Evolutionary conservation across 1,284 basidiomycete genomes (phyloP).

Genomic region (Pseudozyma pruni): DNA sequence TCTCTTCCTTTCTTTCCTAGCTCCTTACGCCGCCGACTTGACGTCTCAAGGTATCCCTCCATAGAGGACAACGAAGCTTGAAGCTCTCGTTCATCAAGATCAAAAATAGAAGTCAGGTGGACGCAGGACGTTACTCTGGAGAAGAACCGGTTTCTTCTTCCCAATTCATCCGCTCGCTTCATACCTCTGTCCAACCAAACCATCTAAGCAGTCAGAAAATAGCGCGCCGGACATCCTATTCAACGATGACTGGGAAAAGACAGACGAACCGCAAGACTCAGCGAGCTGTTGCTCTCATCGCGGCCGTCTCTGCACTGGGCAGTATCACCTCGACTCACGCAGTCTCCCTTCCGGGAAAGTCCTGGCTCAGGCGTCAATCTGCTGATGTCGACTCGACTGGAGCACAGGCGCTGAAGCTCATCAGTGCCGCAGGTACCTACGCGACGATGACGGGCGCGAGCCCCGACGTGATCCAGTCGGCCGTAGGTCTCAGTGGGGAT

Average conservation of each 20-base stretch:
- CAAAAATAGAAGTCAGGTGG: too few species aligned
- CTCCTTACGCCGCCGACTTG: conserved; percentile 9
- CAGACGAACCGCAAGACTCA: conserved; percentile 3
- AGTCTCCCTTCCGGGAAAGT: conserved; percentile 1
- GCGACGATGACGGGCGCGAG: conserved; percentile 28
- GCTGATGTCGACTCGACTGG: not conserved
- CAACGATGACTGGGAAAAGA: too few species aligned
- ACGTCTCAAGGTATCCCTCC: not conserved
- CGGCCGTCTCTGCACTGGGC: conserved; percentile 9
- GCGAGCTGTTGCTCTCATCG: conserved; percentile 13
- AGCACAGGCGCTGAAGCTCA: conserved; percentile 30
- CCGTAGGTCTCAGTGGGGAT: conserved; percentile 36
- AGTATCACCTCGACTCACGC: conserved; percentile 8
- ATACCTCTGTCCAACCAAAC: not conserved
- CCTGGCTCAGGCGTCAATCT: conserved; percentile 32
- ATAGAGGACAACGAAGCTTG: too few species aligned
- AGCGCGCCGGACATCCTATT: too few species aligned
- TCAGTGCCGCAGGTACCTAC: conserved; percentile 29
- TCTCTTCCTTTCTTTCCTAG: not conserved
- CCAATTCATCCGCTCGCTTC: not conserved
- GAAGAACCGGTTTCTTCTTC: conserved; percentile 24
- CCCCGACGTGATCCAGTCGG: conserved; percentile 23
- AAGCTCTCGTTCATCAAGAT: too few species aligned
- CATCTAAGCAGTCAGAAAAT: too few species aligned
- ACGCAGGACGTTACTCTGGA: too few species aligned